These are phyloP conservation scores for Yarrowia hollandica DNA, from an alignment of 805 yeast species.

Conservation along the genomic window DNA sequence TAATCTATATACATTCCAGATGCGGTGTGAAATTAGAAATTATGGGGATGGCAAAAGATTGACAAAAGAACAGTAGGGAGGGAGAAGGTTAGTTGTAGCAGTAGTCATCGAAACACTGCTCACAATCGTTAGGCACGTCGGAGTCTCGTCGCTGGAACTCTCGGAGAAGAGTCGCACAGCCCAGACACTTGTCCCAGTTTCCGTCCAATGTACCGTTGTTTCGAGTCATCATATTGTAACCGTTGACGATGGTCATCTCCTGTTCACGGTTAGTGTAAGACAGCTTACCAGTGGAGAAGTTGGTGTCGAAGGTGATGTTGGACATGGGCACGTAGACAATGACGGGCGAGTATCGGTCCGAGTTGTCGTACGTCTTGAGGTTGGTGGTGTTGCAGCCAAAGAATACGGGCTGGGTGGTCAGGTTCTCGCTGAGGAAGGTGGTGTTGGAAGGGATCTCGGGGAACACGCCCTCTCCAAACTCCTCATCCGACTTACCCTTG, in stretches of 20 bases:
- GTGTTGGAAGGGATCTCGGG: slow-evolving; percentile 50
- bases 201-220: slow-evolving; percentile 64
- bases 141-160: slow-evolving; percentile 62
- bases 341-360: slow-evolving; percentile 53
- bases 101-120: slow-evolving; percentile 64
- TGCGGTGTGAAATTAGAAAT: neutral
- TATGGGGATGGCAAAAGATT: too few relatives aligned
- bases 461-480: slow-evolving; percentile 50
- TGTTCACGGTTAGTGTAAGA: slow-evolving; percentile 61
- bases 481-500: slow-evolving; percentile 56
- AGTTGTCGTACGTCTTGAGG: slow-evolving; percentile 56
- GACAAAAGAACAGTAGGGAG: neutral
- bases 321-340: slow-evolving; percentile 69
- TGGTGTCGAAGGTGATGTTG: slow-evolving; percentile 66
- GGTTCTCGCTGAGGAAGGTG: slow-evolving; percentile 60
- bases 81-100: slow-evolving; percentile 56
- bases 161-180: slow-evolving; percentile 81
- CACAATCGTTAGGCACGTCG: slow-evolving; percentile 59
- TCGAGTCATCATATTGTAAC: slow-evolving; percentile 68
- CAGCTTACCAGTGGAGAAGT: slow-evolving; percentile 70
- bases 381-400: slow-evolving; percentile 75
- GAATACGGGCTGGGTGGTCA: slow-evolving; percentile 58
- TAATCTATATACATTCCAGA: slow-evolving; percentile 7
- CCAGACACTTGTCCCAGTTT: slow-evolving; percentile 72
- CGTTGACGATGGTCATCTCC: slow-evolving; percentile 64